Evolutionary conservation across 106 monocot genomes (phyloP).

Genomic region (Dioscorea zingiberensis): DNA sequence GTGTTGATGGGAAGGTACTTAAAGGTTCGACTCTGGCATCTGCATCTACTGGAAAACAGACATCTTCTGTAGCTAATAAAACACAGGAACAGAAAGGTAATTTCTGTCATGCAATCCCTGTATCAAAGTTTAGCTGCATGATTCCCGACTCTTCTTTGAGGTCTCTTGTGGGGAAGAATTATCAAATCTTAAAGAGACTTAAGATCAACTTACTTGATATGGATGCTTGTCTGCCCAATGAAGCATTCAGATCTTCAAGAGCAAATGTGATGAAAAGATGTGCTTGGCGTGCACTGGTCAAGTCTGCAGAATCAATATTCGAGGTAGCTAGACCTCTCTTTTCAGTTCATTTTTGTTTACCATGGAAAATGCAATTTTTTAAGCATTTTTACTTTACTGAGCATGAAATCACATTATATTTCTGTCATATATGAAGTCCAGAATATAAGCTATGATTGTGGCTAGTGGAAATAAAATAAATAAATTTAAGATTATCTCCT

Average conservation of each 20-base stretch:
- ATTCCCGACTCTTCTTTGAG: constrained; percentile 62
- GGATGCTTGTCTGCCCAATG: constrained; percentile 76
- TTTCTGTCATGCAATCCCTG: constrained; percentile 34
- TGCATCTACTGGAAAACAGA: constrained; percentile 6
- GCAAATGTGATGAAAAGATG: constrained; percentile 41
- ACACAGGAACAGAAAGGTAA: constrained; percentile 9
- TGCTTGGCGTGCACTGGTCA: constrained; percentile 87
- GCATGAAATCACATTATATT: too few relatives aligned
- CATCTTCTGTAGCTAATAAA: constrained; percentile 10
- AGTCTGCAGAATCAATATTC: constrained; percentile 71
- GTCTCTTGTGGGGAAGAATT: constrained; percentile 55
- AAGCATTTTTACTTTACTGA: too few relatives aligned
- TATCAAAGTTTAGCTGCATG: constrained; percentile 30
- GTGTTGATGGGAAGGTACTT: constrained; percentile 2
- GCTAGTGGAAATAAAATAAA: too few relatives aligned
- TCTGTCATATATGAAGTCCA: too few relatives aligned
- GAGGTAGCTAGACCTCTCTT: constrained; percentile 35
- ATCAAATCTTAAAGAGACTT: constrained; percentile 52
- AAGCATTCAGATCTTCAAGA: constrained; percentile 52
- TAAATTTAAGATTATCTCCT: too few relatives aligned
- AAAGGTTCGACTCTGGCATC: not conserved
- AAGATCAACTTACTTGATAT: constrained; percentile 92
- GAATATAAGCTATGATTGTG: too few relatives aligned
- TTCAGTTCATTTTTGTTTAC: not conserved
- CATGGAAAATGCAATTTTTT: not conserved